A percentile compares a stretch with the other conserved stretches of the same genome.
Conservation (phyloP, 1,139 yeast genomes). For the Saccharomyces hybrid region DNA sequence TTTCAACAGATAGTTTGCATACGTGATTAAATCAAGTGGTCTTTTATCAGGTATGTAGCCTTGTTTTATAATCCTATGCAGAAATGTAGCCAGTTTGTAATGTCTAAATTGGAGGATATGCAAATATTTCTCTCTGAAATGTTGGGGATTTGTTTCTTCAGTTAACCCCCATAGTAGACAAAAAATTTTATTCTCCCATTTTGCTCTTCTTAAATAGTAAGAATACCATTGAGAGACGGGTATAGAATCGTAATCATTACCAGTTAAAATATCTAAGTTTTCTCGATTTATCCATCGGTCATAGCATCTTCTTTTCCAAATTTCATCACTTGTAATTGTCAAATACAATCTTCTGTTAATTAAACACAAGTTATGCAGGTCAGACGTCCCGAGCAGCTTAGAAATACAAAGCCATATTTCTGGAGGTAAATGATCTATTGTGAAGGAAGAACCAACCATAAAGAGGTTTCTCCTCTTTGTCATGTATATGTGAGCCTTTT, state of each 20-base stretch:
- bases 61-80: constrained; percentile 4
- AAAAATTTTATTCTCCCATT: background rate
- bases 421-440: constrained; percentile 1
- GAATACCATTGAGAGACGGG: background rate
- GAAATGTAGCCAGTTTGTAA: constrained; percentile 2
- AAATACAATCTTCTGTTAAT: background rate
- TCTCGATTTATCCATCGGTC: background rate
- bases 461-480: background rate
- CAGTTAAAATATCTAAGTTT: background rate
- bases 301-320: constrained; percentile 1
- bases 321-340: background rate
- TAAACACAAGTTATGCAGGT: background rate
- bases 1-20: constrained; percentile 12
- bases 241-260: background rate
- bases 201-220: background rate
- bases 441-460: background rate
- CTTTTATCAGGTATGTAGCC: constrained; percentile 3
- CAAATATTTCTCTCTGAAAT: background rate
- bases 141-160: background rate
- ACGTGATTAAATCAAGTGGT: constrained; percentile 7
- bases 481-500: background rate
- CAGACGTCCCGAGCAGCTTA: background rate
- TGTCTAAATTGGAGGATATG: background rate
- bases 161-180: background rate
- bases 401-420: background rate